Evolutionary conservation across 306 rosid species (phyloP).

Genomic region (Lotus japonicus): DNA sequence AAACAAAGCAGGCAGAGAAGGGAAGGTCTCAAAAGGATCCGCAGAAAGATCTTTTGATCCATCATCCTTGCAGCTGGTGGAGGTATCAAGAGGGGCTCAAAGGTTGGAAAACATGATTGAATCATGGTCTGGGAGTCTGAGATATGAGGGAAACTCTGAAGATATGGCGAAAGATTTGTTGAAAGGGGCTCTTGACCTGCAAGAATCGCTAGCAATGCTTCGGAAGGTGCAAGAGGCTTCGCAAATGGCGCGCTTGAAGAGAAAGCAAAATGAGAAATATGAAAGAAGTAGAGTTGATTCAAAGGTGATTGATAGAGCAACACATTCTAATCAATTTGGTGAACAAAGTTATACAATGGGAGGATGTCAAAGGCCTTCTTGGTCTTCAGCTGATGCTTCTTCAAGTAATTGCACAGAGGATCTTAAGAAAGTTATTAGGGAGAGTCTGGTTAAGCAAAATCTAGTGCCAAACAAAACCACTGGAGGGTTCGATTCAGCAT

Average conservation of each 20-base stretch:
- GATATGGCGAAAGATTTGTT: constrained; percentile 68
- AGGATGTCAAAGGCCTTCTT: constrained; percentile 31
- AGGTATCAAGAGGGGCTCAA: constrained; percentile 66
- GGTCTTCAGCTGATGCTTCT: constrained; percentile 42
- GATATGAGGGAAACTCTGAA: constrained; percentile 42
- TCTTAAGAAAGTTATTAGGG: constrained; percentile 43
- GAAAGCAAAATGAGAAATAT: constrained; percentile 28
- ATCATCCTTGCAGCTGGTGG: constrained; percentile 63
- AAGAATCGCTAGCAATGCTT: constrained; percentile 63
- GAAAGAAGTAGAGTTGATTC: constrained; percentile 33
- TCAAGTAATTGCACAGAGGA: constrained; percentile 39
- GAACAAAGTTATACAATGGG: constrained; percentile 28
- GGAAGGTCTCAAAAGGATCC: constrained; percentile 30
- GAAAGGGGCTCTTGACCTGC: constrained; percentile 78
- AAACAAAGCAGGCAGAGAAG: constrained; percentile 28
- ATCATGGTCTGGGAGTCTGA: constrained; percentile 62
- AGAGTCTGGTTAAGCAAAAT: constrained; percentile 35
- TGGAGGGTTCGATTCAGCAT: constrained; percentile 27
- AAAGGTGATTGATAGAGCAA: constrained; percentile 13
- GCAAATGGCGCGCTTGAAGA: constrained; percentile 34
- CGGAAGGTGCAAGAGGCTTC: constrained; percentile 77
- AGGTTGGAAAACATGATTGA: constrained; percentile 71
- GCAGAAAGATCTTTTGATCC: constrained; percentile 31
- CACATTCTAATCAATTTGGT: constrained; percentile 15
- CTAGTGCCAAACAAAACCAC: constrained; percentile 17